Evolutionary conservation across 192 early-diverging fungal genomes (phyloP).

Genomic region (Linnemannia elongata): DNA sequence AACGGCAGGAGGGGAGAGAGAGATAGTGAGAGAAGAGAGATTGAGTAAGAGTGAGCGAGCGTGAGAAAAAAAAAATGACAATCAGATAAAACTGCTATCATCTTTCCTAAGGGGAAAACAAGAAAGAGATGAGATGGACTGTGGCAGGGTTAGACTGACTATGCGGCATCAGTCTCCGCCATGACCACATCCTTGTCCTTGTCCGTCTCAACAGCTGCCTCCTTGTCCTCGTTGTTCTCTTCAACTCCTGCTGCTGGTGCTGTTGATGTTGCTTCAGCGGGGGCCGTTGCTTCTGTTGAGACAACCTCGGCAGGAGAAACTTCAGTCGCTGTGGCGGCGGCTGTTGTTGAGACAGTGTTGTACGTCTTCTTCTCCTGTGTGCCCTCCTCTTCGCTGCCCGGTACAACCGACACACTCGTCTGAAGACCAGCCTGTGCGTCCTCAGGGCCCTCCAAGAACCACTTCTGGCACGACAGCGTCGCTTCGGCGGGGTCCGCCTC

Average conservation of each 20-base stretch:
- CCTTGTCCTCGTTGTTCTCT: neutral
- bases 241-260: neutral
- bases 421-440: conserved; percentile 26
- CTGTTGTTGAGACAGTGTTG: conserved; percentile 14
- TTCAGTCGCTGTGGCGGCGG: neutral
- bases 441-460: conserved; percentile 47
- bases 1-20: neutral
- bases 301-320: neutral
- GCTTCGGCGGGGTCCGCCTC: conserved; percentile 25
- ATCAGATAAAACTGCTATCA: neutral
- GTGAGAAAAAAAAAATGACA: neutral
- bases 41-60: neutral
- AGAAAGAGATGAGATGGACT: neutral
- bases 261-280: neutral
- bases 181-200: conserved; percentile 5
- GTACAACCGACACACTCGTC: conserved; percentile 21
- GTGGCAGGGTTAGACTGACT: neutral
- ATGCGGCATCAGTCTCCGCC: neutral
- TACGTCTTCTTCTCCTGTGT: conserved; percentile 37
- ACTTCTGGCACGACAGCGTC: conserved; percentile 30
- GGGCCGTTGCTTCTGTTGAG: neutral
- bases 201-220: neutral
- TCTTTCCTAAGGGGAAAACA: neutral
- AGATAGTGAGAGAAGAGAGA: neutral
- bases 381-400: conserved; percentile 12